Conservation (phyloP, 1,284 basidiomycete species). For the Rhodotorula sp. region DNA sequence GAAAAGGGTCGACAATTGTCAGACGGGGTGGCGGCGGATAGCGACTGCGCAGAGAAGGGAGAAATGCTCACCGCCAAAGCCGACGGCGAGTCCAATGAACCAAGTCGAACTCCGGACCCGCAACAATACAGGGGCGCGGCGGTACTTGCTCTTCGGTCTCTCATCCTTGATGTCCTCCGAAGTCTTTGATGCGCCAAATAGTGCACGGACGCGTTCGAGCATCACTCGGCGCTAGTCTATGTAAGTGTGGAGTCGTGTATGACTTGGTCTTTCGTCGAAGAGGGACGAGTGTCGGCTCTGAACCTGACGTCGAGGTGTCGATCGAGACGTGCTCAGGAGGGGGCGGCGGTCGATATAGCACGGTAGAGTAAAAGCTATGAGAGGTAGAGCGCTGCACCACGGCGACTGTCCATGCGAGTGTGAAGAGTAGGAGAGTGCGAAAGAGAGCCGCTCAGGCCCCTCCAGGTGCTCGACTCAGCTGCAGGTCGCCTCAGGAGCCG, state of each 20-base stretch:
- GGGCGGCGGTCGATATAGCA: too few species aligned
- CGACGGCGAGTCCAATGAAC: slow-evolving; percentile 1
- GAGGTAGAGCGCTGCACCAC: too few species aligned
- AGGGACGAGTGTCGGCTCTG: not conserved
- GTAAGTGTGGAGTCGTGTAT: too few species aligned
- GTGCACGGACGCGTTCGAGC: not conserved
- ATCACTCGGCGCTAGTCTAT: not conserved
- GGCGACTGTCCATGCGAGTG: too few species aligned
- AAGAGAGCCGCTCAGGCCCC: too few species aligned
- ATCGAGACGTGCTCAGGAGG: too few species aligned
- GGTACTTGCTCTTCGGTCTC: not conserved
- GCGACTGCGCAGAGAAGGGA: not conserved
- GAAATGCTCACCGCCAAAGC: not conserved
- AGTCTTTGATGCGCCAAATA: not conserved
- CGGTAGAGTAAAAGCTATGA: too few species aligned
- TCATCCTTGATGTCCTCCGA: too few species aligned
- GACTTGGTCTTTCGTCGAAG: too few species aligned
- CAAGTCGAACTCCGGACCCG: not conserved
- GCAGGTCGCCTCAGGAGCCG: too few species aligned
- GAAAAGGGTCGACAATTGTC: not conserved
- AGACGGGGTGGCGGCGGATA: not conserved
- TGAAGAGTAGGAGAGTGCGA: too few species aligned
- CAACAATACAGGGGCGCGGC: not conserved
- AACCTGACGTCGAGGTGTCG: not conserved
- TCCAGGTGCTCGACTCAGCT: too few species aligned